These are phyloP conservation scores for Eucalyptus grandis DNA, from an alignment of 345 rosid species.

Conservation along the genomic window DNA sequence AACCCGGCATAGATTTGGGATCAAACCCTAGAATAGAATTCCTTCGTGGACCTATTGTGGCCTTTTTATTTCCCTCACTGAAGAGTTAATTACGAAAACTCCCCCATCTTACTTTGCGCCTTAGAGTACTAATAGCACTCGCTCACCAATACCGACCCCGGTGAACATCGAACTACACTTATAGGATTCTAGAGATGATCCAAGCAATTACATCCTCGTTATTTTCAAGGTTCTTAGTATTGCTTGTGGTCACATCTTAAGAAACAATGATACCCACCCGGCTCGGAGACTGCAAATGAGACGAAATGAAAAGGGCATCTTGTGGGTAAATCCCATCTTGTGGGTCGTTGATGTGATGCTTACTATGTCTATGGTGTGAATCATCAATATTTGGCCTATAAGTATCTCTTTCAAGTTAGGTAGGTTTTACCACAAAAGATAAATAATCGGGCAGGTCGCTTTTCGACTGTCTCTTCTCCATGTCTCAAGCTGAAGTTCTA, in stretches of 20 bases:
- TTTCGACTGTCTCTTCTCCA: slow-evolving; percentile 24
- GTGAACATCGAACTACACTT: background rate
- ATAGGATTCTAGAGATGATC: background rate
- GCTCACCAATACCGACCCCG: background rate
- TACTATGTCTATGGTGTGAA: background rate
- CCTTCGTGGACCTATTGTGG: background rate
- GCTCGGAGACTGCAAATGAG: background rate
- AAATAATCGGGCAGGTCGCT: background rate
- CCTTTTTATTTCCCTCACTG: background rate
- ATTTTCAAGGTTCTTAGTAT: background rate
- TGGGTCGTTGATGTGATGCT: background rate
- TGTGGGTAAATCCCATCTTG: background rate
- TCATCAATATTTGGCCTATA: background rate
- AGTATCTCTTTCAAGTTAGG: background rate
- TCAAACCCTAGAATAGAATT: background rate
- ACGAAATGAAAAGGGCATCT: background rate
- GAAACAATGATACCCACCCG: background rate
- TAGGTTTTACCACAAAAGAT: background rate
- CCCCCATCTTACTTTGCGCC: background rate
- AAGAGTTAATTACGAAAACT: background rate
- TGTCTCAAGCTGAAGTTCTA: background rate
- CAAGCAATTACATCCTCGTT: background rate
- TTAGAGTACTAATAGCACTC: background rate
- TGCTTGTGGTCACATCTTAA: background rate
- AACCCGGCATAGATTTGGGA: slow-evolving; percentile 34